These are phyloP conservation scores for Penicillium sp. DNA, from an alignment of 2,329 filamentous ascomycete species.

Conservation along the genomic window DNA sequence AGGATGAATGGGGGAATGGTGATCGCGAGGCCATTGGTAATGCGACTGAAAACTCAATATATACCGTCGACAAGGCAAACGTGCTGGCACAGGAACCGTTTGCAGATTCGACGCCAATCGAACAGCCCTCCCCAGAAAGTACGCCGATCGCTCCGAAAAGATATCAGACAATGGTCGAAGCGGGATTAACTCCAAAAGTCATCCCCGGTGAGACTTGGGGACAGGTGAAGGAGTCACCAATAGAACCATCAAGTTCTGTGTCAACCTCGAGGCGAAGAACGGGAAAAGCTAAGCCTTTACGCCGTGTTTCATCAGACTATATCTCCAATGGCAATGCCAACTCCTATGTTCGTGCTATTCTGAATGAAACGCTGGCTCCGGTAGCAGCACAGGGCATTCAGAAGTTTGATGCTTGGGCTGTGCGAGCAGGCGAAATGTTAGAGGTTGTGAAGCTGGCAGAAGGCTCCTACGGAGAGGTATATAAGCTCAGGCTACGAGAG, in stretches of 20 bases:
- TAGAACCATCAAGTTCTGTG: constrained; percentile 1
- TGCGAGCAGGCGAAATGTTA: constrained; percentile 43
- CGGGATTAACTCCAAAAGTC: constrained; percentile 27
- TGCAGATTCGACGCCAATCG: constrained; percentile 6
- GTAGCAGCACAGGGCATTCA: constrained; percentile 43
- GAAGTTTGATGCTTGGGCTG: constrained; percentile 46
- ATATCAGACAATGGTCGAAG: constrained; percentile 35
- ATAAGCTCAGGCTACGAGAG: constrained; percentile 56
- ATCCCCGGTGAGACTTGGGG: neutral
- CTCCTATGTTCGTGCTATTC: constrained; percentile 42
- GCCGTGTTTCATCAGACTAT: constrained; percentile 38
- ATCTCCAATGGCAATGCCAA: constrained; percentile 40
- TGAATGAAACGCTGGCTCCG: constrained; percentile 43
- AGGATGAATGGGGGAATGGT: neutral
- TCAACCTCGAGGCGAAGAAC: constrained; percentile 17
- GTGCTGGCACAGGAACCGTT: neutral
- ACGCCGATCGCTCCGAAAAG: constrained; percentile 9
- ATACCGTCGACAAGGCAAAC: constrained; percentile 3
- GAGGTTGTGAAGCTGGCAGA: constrained; percentile 66
- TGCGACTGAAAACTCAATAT: neutral
- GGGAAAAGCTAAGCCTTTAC: constrained; percentile 27
- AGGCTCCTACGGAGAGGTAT: constrained; percentile 70
- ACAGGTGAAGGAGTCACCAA: neutral
- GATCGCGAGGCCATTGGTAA: neutral
- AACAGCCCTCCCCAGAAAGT: constrained; percentile 6